Evolutionary conservation across 441 rosid species (phyloP).

Genomic region (Erodium trifolium): DNA sequence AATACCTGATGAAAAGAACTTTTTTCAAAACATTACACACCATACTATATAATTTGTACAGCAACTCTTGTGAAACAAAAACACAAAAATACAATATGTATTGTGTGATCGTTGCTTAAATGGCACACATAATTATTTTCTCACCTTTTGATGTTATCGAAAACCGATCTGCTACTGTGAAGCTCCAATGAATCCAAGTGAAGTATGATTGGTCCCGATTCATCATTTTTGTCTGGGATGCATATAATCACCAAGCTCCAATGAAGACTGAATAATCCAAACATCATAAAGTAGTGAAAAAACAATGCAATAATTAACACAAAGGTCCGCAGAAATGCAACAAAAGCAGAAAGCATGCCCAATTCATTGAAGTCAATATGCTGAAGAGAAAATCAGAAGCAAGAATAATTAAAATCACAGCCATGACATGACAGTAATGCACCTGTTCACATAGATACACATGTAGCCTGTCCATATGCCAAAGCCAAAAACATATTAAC

Average conservation of each 20-base stretch:
- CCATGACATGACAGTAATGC: neutral
- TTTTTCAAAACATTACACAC: neutral
- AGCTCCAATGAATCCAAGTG: conserved; percentile 86
- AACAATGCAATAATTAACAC: neutral
- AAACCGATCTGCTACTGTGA: conserved; percentile 53
- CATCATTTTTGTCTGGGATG: conserved; percentile 73
- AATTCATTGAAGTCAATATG: neutral
- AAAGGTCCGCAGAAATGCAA: neutral
- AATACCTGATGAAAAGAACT: neutral
- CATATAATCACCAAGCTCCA: conserved; percentile 96
- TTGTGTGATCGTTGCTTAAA: neutral
- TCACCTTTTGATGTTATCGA: conserved; percentile 72
- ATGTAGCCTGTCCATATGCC: too few species aligned
- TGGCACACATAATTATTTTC: neutral
- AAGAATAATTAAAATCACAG: neutral
- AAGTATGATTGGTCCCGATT: conserved; percentile 68
- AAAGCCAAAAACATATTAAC: too few species aligned
- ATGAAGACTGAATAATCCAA: conserved; percentile 52
- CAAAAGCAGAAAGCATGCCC: neutral
- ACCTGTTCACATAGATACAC: too few species aligned
- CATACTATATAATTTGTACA: neutral
- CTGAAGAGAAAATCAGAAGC: neutral
- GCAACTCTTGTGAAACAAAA: neutral
- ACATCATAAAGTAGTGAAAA: conserved; percentile 20
- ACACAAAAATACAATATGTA: neutral